phyloP scores from a whole-genome alignment of 495 filamentous ascomycete genomes.

The Tuber microsphaerosporum region DNA sequence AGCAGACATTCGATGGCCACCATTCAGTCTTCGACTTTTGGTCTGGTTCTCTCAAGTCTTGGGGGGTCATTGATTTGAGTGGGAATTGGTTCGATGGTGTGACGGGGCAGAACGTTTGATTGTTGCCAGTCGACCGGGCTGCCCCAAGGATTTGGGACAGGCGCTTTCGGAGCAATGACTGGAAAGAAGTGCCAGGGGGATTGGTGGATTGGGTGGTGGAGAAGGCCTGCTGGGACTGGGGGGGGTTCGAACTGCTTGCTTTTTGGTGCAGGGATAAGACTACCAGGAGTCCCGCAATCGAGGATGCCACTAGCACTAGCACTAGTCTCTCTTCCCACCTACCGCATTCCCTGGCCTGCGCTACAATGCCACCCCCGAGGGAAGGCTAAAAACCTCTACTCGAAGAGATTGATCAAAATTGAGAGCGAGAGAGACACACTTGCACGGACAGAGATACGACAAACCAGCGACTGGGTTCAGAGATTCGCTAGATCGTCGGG shows the following conservation, averaged over 20 bases:
- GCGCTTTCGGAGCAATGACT: constrained; percentile 37
- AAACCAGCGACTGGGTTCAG: constrained; percentile 15
- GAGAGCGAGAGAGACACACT: constrained; percentile 14
- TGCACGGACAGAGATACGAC: constrained; percentile 18
- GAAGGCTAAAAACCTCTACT: constrained; percentile 9
- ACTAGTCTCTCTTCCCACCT: constrained; percentile 23
- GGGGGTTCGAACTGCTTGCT: constrained; percentile 31
- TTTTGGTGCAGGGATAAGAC: constrained; percentile 36
- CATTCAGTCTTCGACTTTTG: constrained; percentile 10
- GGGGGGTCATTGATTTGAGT: constrained; percentile 27
- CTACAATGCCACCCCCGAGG: constrained; percentile 15
- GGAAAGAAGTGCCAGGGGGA: constrained; percentile 34
- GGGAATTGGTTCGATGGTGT: constrained; percentile 24
- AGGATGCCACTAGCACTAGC: constrained; percentile 36
- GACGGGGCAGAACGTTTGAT: constrained; percentile 38
- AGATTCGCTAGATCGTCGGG: constrained; percentile 24
- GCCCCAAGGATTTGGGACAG: constrained; percentile 39
- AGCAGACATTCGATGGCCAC: constrained; percentile 7
- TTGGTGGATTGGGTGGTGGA: constrained; percentile 26
- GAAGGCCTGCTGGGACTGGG: constrained; percentile 32
- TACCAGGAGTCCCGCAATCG: constrained; percentile 39
- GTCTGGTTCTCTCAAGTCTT: constrained; percentile 23
- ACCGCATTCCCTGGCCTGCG: constrained; percentile 18
- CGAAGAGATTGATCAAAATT: constrained; percentile 11
- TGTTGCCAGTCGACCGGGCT: constrained; percentile 38